Conservation (phyloP, 176 grass and related monocot genomes). For the Avena sativa region DNA sequence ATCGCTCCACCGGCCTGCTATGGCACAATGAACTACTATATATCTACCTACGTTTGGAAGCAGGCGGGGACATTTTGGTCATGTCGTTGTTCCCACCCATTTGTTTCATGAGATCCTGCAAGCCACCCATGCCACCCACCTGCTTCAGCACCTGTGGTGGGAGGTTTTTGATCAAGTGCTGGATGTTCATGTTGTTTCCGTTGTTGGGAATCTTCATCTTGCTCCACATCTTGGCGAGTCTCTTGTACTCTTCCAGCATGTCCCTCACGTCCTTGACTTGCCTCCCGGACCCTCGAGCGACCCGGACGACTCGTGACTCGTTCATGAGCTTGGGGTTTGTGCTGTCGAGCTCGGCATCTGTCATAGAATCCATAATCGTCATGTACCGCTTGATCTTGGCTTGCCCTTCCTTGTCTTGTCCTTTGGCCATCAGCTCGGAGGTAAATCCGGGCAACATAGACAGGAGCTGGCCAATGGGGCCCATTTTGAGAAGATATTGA, state of each 20-base stretch:
- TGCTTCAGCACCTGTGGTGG: slow-evolving; percentile 78
- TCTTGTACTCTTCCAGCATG: slow-evolving; percentile 84
- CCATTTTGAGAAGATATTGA: slow-evolving; percentile 80
- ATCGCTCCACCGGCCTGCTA: too few species aligned
- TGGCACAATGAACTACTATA: too few species aligned
- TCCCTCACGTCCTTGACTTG: slow-evolving; percentile 59
- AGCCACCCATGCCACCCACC: slow-evolving; percentile 72
- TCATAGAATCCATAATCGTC: slow-evolving; percentile 97
- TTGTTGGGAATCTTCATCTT: slow-evolving; percentile 78
- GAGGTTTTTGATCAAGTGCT: slow-evolving; percentile 60
- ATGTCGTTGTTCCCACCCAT: slow-evolving; percentile 57
- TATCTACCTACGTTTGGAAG: neutral
- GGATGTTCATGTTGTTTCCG: slow-evolving; percentile 46
- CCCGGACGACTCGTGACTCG: slow-evolving; percentile 61
- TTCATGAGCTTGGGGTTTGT: slow-evolving; percentile 85
- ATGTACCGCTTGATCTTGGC: slow-evolving; percentile 92
- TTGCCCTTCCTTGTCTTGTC: slow-evolving; percentile 83
- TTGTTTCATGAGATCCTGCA: slow-evolving; percentile 70
- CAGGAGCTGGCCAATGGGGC: slow-evolving; percentile 72
- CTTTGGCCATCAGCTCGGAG: slow-evolving; percentile 78
- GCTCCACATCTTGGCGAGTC: slow-evolving; percentile 71
- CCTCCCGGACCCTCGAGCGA: slow-evolving; percentile 68
- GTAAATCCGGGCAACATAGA: slow-evolving; percentile 87
- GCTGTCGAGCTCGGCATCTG: slow-evolving; percentile 76
- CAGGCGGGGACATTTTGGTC: slow-evolving; percentile 37